These are phyloP conservation scores for Auriculariales sp. DNA, from an alignment of 768 basidiomycete genomes.

Conservation along the genomic window DNA sequence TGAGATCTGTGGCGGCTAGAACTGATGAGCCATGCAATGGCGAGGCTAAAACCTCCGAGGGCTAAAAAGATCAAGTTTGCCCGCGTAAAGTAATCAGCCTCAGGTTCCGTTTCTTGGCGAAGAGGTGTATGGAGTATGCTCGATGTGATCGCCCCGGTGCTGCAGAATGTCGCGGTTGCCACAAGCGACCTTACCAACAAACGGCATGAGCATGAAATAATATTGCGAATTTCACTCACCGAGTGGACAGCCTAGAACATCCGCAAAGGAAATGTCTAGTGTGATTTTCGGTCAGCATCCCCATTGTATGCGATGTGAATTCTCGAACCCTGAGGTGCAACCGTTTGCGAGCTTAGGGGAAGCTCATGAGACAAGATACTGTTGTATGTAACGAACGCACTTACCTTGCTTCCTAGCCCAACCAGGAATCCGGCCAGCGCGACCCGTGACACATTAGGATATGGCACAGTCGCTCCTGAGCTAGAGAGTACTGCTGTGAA, in stretches of 20 bases:
- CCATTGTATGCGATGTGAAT: no score
- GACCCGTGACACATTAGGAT: conserved; percentile 15
- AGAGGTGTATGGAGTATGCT: conserved; percentile 21
- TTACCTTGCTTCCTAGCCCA: conserved; percentile 36
- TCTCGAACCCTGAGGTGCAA: conserved; percentile 45
- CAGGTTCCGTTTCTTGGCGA: no score
- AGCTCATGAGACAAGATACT: background rate
- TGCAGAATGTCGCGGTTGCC: conserved; percentile 39
- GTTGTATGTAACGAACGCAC: background rate
- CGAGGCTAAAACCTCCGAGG: no score
- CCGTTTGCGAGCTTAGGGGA: conserved; percentile 33
- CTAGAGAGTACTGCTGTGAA: conserved; percentile 27
- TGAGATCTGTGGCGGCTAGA: no score
- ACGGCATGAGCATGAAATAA: no score
- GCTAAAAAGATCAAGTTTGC: no score
- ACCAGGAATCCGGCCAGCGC: conserved; percentile 39
- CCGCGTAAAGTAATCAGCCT: no score
- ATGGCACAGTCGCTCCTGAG: conserved; percentile 14
- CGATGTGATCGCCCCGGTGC: conserved; percentile 31
- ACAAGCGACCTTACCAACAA: conserved; percentile 44
- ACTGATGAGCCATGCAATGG: no score
- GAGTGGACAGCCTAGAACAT: conserved; percentile 36
- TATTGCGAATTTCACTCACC: no score
- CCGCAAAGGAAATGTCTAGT: conserved; percentile 51
- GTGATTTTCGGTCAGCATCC: no score